phyloP scores from a whole-genome alignment of 768 basidiomycete species.

The Boletales sp. region DNA sequence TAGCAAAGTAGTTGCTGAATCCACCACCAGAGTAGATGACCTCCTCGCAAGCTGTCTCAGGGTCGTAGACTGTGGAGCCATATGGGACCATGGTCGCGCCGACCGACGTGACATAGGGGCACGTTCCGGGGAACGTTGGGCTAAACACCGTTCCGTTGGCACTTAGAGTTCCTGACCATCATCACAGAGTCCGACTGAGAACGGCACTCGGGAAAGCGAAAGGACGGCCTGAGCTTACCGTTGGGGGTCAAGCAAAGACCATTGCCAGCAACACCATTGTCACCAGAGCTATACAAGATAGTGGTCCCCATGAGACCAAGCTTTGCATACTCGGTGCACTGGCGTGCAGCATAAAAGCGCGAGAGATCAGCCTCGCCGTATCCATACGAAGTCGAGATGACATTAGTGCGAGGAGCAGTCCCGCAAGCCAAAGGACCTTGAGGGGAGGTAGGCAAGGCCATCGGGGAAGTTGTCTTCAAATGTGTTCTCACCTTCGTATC shows the following conservation, averaged over 20 bases:
- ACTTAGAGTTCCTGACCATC: too few relatives aligned
- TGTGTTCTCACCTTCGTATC: constrained; percentile 12
- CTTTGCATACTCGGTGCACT: constrained; percentile 43
- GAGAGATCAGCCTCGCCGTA: constrained; percentile 34
- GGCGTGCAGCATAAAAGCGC: constrained; percentile 33
- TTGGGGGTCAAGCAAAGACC: constrained; percentile 29
- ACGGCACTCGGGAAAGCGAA: too few relatives aligned
- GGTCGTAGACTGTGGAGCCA: too few relatives aligned
- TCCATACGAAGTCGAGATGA: constrained; percentile 38
- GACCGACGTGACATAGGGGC: too few relatives aligned
- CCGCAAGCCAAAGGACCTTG: constrained; percentile 26
- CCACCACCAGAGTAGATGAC: too few relatives aligned
- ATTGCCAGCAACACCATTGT: constrained; percentile 15
- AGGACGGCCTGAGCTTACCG: constrained; percentile 8
- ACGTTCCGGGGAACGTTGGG: too few relatives aligned
- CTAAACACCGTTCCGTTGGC: too few relatives aligned
- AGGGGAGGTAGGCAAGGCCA: neutral
- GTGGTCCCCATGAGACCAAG: constrained; percentile 36
- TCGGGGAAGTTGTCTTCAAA: neutral
- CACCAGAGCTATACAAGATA: constrained; percentile 39
- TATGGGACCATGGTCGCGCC: too few relatives aligned
- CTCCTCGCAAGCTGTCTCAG: too few relatives aligned
- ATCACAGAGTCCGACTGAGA: too few relatives aligned
- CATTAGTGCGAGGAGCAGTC: constrained; percentile 29
- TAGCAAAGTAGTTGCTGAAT: too few relatives aligned